Conservation (phyloP, 768 basidiomycete genomes). For the Calvatia gigantea region DNA sequence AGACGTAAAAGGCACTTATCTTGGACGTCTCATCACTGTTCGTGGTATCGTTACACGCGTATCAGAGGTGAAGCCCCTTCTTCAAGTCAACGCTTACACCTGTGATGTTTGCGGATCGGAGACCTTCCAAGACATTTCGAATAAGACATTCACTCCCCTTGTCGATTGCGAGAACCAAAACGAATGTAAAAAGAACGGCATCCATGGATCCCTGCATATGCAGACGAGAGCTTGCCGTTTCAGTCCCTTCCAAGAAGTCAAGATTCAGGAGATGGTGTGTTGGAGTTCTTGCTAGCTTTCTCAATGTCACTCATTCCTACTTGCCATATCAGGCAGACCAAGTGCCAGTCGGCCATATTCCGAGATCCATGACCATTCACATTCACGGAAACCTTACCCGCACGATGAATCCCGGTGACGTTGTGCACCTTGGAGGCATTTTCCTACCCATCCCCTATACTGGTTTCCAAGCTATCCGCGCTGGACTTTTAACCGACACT, state of each 20-base stretch:
- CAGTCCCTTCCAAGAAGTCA: slow-evolving; percentile 96
- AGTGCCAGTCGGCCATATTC: slow-evolving; percentile 99
- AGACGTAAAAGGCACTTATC: slow-evolving; percentile 78
- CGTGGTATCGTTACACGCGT: slow-evolving; percentile 98
- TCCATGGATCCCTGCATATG: slow-evolving; percentile 93
- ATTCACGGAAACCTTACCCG: slow-evolving; percentile 88
- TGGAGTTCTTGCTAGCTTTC: background rate
- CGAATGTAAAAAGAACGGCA: slow-evolving; percentile 82
- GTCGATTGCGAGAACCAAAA: slow-evolving; percentile 83
- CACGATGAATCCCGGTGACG: slow-evolving; percentile 91
- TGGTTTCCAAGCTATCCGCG: slow-evolving; percentile 94
- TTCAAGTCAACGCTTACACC: slow-evolving; percentile 96
- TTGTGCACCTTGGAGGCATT: slow-evolving; percentile 92
- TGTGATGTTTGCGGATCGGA: slow-evolving; percentile 98
- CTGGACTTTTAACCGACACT: slow-evolving; percentile 95
- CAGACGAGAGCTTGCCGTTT: slow-evolving; percentile 97
- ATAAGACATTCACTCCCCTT: slow-evolving; percentile 88
- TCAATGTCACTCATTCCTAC: slow-evolving; percentile 7
- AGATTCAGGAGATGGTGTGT: slow-evolving; percentile 96
- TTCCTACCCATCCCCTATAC: slow-evolving; percentile 98
- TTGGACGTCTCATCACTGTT: slow-evolving; percentile 94
- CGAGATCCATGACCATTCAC: slow-evolving; percentile 97
- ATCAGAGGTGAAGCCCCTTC: slow-evolving; percentile 96
- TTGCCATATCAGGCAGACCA: slow-evolving; percentile 93
- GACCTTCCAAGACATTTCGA: slow-evolving; percentile 95